Conservation (phyloP, 2,329 filamentous ascomycete species). For the Geosmithia flava region DNA sequence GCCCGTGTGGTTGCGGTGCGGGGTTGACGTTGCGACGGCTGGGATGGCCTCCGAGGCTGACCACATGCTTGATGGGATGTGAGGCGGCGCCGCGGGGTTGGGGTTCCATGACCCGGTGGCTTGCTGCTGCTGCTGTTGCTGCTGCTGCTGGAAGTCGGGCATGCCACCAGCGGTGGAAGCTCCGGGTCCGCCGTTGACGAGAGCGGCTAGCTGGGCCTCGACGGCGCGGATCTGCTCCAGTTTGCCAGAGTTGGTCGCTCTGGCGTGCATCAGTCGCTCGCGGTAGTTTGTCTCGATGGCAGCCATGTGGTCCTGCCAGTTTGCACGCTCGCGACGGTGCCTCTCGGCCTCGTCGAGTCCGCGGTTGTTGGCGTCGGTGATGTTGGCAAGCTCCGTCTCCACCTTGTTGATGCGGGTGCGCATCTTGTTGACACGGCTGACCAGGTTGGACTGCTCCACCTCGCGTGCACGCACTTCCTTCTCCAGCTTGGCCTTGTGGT, state of each 20-base stretch:
- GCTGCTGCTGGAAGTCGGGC: slow-evolving; percentile 5
- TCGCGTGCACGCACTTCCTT: slow-evolving; percentile 49
- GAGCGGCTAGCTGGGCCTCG: slow-evolving; percentile 15
- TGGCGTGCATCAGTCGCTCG: slow-evolving; percentile 27
- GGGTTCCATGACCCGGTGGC: slow-evolving; percentile 20
- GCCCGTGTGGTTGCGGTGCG: slow-evolving; percentile 13
- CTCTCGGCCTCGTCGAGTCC: slow-evolving; percentile 53
- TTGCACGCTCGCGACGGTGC: slow-evolving; percentile 35
- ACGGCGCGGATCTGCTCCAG: slow-evolving; percentile 16
- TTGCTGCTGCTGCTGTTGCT: slow-evolving; percentile 9
- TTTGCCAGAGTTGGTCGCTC: slow-evolving; percentile 14
- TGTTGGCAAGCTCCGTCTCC: slow-evolving; percentile 58
- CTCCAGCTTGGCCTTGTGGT: slow-evolving; percentile 49
- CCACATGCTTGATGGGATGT: slow-evolving; percentile 23
- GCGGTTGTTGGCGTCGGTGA: slow-evolving; percentile 55
- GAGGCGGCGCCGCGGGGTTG: slow-evolving; percentile 18
- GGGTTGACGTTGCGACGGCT: slow-evolving; percentile 18
- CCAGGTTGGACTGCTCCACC: slow-evolving; percentile 49
- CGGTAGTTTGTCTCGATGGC: slow-evolving; percentile 33
- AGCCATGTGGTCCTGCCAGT: slow-evolving; percentile 31
- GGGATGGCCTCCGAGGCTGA: slow-evolving; percentile 12
- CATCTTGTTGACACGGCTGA: slow-evolving; percentile 62
- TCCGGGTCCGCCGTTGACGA: slow-evolving; percentile 13
- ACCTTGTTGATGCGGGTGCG: slow-evolving; percentile 59
- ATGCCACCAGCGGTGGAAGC: slow-evolving; percentile 4